Conservation (phyloP, 169 alveolate genomes). For the Plasmodium coatneyi region DNA sequence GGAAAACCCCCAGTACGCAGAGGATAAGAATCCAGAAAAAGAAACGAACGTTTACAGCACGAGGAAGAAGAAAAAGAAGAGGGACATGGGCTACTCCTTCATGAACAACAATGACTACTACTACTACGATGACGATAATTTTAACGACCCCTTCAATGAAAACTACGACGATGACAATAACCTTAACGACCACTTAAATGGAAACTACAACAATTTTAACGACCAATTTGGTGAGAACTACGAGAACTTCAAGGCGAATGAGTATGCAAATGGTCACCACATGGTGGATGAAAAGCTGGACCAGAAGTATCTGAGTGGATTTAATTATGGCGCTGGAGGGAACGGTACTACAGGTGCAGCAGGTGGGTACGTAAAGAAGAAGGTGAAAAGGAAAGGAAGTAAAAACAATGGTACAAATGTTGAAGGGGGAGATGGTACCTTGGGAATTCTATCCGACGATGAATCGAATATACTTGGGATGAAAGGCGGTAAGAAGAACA, state of each 20-base stretch:
- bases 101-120: conserved; percentile 23
- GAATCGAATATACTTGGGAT: neutral
- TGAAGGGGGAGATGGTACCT: neutral
- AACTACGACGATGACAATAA: conserved; percentile 2
- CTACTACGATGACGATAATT: conserved; percentile 17
- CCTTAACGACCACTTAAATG: conserved; percentile 4
- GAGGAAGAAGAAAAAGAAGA: conserved; percentile 41
- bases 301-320: neutral
- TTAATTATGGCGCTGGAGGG: neutral
- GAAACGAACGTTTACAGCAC: conserved; percentile 49
- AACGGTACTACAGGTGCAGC: neutral
- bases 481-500: neutral
- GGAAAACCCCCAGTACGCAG: neutral
- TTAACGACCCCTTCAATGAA: neutral
- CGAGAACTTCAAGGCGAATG: neutral
- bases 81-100: neutral
- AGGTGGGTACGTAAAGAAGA: neutral
- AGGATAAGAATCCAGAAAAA: conserved; percentile 10
- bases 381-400: neutral
- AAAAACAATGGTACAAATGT: neutral
- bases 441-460: conserved; percentile 9
- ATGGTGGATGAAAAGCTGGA: neutral
- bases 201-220: neutral
- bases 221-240: conserved; percentile 4
- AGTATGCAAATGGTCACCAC: neutral